Evolutionary conservation across 495 filamentous ascomycete genomes (phyloP), one percentile per base, ranked within the genome.

Genomic region (Talaromyces nanjingensis): DNA sequence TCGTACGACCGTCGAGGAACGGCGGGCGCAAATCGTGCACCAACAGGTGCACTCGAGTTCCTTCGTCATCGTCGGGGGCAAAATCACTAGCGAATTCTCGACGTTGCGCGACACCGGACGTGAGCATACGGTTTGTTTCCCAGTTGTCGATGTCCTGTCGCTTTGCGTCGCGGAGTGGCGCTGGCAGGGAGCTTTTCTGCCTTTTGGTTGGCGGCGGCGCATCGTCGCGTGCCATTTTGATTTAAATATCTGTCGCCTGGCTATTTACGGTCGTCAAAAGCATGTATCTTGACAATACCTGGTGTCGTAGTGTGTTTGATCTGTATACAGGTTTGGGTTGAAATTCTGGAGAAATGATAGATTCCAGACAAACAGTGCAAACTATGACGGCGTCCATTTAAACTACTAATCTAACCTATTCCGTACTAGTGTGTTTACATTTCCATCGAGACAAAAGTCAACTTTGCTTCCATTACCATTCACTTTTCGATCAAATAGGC

Each of bases 101-200:
- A 74, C 93, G 78, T 73, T 98, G 96, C 16, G 96, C 96, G 56
- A 98, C 93, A 60, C 92, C 93, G 12, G 92, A 96, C 0, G 92
- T 96, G 52, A 98, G 86, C 96, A 99, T 97, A 42, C 94, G 91
- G 76, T 99, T 98, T 16, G 92, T 93, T 73, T 98, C 94, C 94
- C 94, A 98, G 29, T 91, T 92, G 80, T 98, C 94, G 25, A 90
- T 89, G 71, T 97, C 94, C 72, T 92, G 93, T 76, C 96, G 91
- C 74, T 89, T 93, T 72, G 77, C 78, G 63, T 81, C 75, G 67
- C 76, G 77, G n/a, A 79, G 68, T 18, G 71, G 68, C 54, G 70
- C 63, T 42, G 76, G 76, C 5, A 79, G 72, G 62, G 72, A 71
- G 67, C 71, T 75, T 66, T 79, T 79, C 63, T 70, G 78, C 71